phyloP scores from a whole-genome alignment of 129 eudicot genomes.

The Artemisia tridentata region DNA sequence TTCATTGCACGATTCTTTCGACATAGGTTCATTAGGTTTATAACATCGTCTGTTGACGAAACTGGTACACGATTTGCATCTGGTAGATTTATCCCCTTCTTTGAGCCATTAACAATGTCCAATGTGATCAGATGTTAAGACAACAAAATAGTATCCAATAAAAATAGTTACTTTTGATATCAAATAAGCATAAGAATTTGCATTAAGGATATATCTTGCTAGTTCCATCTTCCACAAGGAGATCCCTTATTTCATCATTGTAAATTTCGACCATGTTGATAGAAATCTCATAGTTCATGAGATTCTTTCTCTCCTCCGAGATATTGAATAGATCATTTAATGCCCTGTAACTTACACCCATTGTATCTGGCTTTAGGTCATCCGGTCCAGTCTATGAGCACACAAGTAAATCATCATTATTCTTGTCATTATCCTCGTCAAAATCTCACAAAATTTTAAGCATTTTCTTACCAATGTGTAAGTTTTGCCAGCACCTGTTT shows the following conservation, averaged over 20 bases:
- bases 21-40: slow-evolving; percentile 58
- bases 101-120: slow-evolving; percentile 56
- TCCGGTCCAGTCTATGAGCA: slow-evolving; percentile 67
- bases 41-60: slow-evolving; percentile 68
- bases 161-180: slow-evolving; percentile 8
- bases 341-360: slow-evolving; percentile 76
- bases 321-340: slow-evolving; percentile 63
- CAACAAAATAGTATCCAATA: slow-evolving; percentile 12
- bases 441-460: not conserved
- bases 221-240: slow-evolving; percentile 63
- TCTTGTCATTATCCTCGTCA: not conserved
- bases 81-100: slow-evolving; percentile 76
- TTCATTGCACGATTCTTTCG: slow-evolving; percentile 67
- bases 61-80: slow-evolving; percentile 71
- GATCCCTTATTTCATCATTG: slow-evolving; percentile 84
- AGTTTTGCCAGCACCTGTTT: slow-evolving; percentile 91
- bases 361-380: slow-evolving; percentile 51
- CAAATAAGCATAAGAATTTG: slow-evolving; percentile 9
- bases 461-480: slow-evolving; percentile 61
- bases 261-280: slow-evolving; percentile 83
- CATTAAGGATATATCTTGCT: slow-evolving; percentile 68
- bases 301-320: slow-evolving; percentile 68
- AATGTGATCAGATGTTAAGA: slow-evolving; percentile 61
- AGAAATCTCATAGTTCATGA: slow-evolving; percentile 51
- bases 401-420: slow-evolving; percentile 10